These are phyloP conservation scores for Rhizopus sp. DNA, from an alignment of 371 early-diverging fungal species.

Conservation along the genomic window DNA sequence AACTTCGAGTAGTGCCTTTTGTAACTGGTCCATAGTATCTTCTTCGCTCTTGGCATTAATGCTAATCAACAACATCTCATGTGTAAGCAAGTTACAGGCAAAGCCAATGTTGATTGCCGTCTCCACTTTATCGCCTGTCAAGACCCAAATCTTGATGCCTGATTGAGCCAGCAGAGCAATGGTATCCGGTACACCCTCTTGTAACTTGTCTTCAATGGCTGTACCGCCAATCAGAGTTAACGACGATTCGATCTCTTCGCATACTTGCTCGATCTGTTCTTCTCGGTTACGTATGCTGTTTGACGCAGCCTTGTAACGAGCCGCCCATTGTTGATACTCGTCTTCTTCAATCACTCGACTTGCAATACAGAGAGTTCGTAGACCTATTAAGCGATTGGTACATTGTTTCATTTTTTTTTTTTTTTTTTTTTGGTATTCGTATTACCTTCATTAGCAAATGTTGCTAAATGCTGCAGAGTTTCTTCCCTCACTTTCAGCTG, in stretches of 20 bases:
- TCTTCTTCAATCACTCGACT: conserved; percentile 73
- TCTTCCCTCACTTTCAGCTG: conserved; percentile 46
- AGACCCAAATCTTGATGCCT: conserved; percentile 95
- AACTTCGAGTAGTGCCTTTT: conserved; percentile 38
- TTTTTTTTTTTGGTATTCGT: background rate
- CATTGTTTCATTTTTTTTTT: no score
- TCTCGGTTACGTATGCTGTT: conserved; percentile 82
- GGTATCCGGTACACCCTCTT: conserved; percentile 93
- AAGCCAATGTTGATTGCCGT: conserved; percentile 98
- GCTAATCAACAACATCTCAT: conserved; percentile 68
- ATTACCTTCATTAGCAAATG: conserved; percentile 83
- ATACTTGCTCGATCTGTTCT: conserved; percentile 77
- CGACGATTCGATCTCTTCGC: conserved; percentile 80
- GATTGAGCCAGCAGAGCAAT: conserved; percentile 86
- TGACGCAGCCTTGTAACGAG: conserved; percentile 76
- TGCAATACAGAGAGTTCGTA: conserved; percentile 90
- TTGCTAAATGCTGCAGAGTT: conserved; percentile 42
- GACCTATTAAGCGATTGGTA: conserved; percentile 49
- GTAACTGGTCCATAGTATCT: conserved; percentile 61
- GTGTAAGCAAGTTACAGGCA: conserved; percentile 77
- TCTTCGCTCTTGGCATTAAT: conserved; percentile 68
- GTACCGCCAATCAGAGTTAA: conserved; percentile 80
- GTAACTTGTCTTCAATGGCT: conserved; percentile 93
- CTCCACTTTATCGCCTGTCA: conserved; percentile 99
- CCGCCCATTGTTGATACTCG: conserved; percentile 81